A percentile compares a stretch with the other conserved stretches of the same genome.
Conservation (phyloP, 1,139 yeast species). For the Magnusiomyces fungicola region DNA sequence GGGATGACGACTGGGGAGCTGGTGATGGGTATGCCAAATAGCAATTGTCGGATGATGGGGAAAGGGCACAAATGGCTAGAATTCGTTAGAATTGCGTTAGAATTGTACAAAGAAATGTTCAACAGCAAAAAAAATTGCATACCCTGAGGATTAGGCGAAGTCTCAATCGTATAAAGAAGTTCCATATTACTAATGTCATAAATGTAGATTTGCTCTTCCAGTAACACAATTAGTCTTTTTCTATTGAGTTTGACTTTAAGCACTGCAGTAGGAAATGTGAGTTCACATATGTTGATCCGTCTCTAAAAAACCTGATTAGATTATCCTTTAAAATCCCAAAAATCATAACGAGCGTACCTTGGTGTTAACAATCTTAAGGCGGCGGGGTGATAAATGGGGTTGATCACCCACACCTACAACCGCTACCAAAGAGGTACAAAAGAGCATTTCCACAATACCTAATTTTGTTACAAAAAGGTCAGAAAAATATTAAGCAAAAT, state of each 20-base stretch:
- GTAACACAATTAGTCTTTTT: slow-evolving; percentile 62
- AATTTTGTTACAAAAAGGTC: too few species aligned
- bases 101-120: background rate
- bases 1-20: slow-evolving; percentile 37
- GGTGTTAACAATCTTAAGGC: slow-evolving; percentile 74
- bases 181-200: slow-evolving; percentile 88
- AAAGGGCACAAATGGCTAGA: slow-evolving; percentile 47
- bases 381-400: slow-evolving; percentile 69
- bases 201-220: slow-evolving; percentile 80
- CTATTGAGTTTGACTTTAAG: slow-evolving; percentile 71
- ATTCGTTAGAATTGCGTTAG: background rate
- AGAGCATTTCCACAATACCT: slow-evolving; percentile 78
- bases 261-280: slow-evolving; percentile 81
- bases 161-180: slow-evolving; percentile 79
- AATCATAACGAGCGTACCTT: slow-evolving; percentile 45
- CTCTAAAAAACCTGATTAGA: too few species aligned
- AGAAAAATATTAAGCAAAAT: too few species aligned
- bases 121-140: slow-evolving; percentile 7
- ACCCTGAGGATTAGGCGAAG: slow-evolving; percentile 60
- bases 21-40: slow-evolving; percentile 88
- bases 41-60: slow-evolving; percentile 57
- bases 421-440: slow-evolving; percentile 80
- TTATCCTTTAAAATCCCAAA: too few species aligned
- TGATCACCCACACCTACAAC: slow-evolving; percentile 85
- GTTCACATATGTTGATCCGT: slow-evolving; percentile 68